Base-by-base conservation (phyloP, 139 green algal genomes). In the Desmodesmus armatus region DNA sequence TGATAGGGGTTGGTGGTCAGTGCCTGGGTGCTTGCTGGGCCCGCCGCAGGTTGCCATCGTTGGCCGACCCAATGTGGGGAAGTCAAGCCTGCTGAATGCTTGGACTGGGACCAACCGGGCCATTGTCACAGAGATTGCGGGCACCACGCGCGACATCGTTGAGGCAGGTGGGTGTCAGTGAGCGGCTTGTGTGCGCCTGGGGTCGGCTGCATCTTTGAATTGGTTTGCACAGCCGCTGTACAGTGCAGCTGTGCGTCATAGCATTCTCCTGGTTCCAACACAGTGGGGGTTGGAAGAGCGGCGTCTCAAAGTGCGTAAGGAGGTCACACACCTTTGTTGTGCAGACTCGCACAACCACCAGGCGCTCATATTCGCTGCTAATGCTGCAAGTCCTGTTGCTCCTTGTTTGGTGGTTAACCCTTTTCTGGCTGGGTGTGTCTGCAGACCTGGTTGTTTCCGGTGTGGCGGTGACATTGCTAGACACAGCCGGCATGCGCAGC, bases 61-160 rank as follows among this genome's bases (percentile, higher is more conserved):
- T 41, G 97, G 97, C 0, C 92, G 94, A 0, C 97, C 97, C 29
- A 99, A 99, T 78, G 97, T 98, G n/a, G 97, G 97, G 75, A 99
- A 99, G 90, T 96, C 90, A 63, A 96, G 91, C 80, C 88, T 99
- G 80, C 92, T 99, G 5, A 99, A 99, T 70, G 89, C 91, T 5
- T 96, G 95, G 91, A 96, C 87, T 44, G 80, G 91, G 53, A 96
- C 74, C 5, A 92, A 99, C 39, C 85, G 94, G 2, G 96, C 97
- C 11, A 99, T 99, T 44, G 97, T 99, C 9, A 99, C 97, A 0
- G 89, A 95, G 31, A 92, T 99, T 37, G 89, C 97, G 0, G 97
- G 97, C 51, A 99, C 97, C 15, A 99, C 97, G 1, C 89, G 97
- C 5, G 97, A 99, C 88, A 92, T 99, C 63, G 89, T 99, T 40